Evolutionary conservation across 2,329 filamentous ascomycete species (phyloP).

Genomic region (Cladosporium sp.): DNA sequence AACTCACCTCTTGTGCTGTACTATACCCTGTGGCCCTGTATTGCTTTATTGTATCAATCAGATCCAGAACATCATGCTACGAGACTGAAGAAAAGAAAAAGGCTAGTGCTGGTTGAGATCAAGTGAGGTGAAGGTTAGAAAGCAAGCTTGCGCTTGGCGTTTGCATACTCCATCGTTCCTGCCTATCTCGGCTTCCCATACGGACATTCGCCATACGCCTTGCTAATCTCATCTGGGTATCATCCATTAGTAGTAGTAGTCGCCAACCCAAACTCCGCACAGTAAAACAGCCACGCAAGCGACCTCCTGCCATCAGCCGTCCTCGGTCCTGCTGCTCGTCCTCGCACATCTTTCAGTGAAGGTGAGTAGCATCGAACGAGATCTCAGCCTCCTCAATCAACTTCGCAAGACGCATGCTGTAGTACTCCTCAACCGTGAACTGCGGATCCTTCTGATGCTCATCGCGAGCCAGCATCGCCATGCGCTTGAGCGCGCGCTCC

Average conservation of each 20-base stretch:
- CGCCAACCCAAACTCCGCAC: conserved; percentile 2
- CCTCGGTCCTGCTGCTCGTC: neutral
- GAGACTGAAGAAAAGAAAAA: neutral
- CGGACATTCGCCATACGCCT: neutral
- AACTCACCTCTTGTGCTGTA: conserved; percentile 17
- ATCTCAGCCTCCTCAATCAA: conserved; percentile 28
- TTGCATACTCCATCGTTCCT: conserved; percentile 2
- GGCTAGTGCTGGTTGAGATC: neutral
- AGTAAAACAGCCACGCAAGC: neutral
- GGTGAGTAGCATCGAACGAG: conserved; percentile 25
- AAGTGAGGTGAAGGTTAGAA: neutral
- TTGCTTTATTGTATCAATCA: conserved; percentile 16
- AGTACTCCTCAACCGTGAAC: conserved; percentile 29
- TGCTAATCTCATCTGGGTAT: conserved; percentile 4
- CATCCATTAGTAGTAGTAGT: neutral
- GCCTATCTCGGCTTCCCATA: neutral
- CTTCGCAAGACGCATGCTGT: conserved; percentile 31
- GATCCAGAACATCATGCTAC: neutral
- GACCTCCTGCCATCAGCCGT: neutral
- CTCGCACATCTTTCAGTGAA: neutral
- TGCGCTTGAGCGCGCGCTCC: conserved; percentile 29
- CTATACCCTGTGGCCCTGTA: conserved; percentile 17
- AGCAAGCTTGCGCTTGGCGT: neutral
- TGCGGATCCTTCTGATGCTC: conserved; percentile 29
- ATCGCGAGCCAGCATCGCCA: conserved; percentile 36